These are phyloP conservation scores for Pouteria campechiana DNA, from an alignment of 179 eudicot genomes.

Conservation along the genomic window DNA sequence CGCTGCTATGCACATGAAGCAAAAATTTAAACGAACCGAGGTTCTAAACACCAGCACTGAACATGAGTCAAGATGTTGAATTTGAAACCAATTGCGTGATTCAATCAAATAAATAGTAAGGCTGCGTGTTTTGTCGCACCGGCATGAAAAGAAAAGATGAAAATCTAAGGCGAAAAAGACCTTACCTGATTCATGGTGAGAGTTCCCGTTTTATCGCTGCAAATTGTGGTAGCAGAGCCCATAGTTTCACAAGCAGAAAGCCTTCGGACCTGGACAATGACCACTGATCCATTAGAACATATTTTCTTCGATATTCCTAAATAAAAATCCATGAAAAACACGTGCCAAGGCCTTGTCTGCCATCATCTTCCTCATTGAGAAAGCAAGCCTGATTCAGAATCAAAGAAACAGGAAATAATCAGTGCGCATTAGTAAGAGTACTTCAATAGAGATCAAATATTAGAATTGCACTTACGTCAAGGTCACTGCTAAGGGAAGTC, in stretches of 20 bases:
- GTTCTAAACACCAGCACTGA: no score
- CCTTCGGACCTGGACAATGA: conserved; percentile 65
- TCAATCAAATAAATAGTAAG: no score
- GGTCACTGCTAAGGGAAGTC: conserved; percentile 91
- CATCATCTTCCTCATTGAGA: conserved; percentile 98
- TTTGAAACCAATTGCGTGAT: no score
- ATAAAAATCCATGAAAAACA: conserved; percentile 5
- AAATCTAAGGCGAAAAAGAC: not conserved
- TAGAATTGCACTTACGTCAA: conserved; percentile 57
- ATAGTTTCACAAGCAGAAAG: conserved; percentile 98
- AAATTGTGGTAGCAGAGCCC: conserved; percentile 98
- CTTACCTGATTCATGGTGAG: conserved; percentile 82
- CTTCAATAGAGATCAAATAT: not conserved
- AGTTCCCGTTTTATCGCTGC: conserved; percentile 98
- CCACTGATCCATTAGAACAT: not conserved
- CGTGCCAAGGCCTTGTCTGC: conserved; percentile 90
- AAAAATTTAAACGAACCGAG: no score
- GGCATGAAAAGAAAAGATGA: not conserved
- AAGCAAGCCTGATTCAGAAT: conserved; percentile 50
- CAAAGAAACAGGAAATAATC: not conserved
- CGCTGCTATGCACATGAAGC: no score
- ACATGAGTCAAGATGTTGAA: no score
- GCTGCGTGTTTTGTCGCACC: no score
- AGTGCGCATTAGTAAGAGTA: not conserved
- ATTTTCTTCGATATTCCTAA: not conserved